Evolutionary conservation across 352 stramenopile genomes (phyloP).

Genomic region (Phytopythium vexans): DNA sequence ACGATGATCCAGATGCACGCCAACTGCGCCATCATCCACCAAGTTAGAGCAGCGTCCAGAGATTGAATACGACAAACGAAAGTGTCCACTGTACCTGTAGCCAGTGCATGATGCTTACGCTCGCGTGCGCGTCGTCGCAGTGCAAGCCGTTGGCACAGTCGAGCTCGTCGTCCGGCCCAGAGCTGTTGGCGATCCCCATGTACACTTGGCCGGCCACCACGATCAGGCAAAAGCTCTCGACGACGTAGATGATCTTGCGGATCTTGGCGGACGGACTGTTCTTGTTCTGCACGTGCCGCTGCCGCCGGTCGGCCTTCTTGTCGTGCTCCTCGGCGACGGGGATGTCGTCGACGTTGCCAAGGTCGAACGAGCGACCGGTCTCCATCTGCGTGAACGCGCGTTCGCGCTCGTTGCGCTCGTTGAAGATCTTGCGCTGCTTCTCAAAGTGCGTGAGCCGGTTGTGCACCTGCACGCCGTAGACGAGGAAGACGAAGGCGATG

Average conservation of each 20-base stretch:
- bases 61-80: not conserved
- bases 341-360: slow-evolving; percentile 18
- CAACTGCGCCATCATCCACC: not conserved
- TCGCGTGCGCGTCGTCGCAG: slow-evolving; percentile 28
- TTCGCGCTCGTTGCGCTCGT: slow-evolving; percentile 9
- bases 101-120: slow-evolving; percentile 25
- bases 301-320: not conserved
- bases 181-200: slow-evolving; percentile 21
- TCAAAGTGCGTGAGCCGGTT: slow-evolving; percentile 21
- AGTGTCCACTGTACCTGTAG: slow-evolving; percentile 11
- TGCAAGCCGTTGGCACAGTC: slow-evolving; percentile 45
- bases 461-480: slow-evolving; percentile 23
- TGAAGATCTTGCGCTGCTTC: slow-evolving; percentile 9
- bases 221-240: slow-evolving; percentile 12
- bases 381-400: slow-evolving; percentile 7
- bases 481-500: slow-evolving; percentile 20
- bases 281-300: not conserved
- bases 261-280: slow-evolving; percentile 18
- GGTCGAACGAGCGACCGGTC: slow-evolving; percentile 13
- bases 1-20: slow-evolving; percentile 10
- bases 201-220: slow-evolving; percentile 42
- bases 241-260: slow-evolving; percentile 19
- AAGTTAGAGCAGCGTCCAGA: no score
- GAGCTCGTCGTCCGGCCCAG: slow-evolving; percentile 22
- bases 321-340: slow-evolving; percentile 12